Percentiles rank a stretch among this genome's conserved stretches.
These are phyloP conservation scores for Suillus brevipes DNA, from an alignment of 768 basidiomycete species.

Conservation along the genomic window DNA sequence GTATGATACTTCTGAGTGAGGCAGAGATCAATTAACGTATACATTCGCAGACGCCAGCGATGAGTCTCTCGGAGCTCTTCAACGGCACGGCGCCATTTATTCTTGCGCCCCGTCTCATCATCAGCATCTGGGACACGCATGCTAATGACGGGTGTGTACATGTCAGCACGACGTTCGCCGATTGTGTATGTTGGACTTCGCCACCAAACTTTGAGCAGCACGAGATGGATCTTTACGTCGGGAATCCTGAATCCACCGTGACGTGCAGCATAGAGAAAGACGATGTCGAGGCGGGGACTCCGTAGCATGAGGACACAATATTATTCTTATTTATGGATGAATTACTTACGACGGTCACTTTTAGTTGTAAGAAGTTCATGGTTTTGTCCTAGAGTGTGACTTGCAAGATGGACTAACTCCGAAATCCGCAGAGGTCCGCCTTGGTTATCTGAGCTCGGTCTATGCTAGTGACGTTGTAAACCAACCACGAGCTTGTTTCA, in stretches of 20 bases:
- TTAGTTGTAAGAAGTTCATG: neutral
- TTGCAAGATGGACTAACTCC: neutral
- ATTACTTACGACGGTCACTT: neutral
- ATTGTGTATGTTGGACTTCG: conserved; percentile 6
- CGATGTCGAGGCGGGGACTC: neutral
- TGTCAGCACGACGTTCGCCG: neutral
- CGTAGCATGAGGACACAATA: neutral
- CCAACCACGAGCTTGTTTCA: neutral
- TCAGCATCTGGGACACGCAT: conserved; percentile 6
- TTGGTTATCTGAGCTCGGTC: neutral
- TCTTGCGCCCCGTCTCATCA: conserved; percentile 4
- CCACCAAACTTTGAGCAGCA: neutral
- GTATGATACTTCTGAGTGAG: neutral
- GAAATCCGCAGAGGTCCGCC: neutral
- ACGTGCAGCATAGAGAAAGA: neutral
- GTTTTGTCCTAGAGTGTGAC: neutral
- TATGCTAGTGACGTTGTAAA: neutral
- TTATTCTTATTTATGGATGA: neutral
- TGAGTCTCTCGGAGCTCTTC: conserved; percentile 1
- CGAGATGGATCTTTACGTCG: neutral
- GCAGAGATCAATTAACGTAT: neutral
- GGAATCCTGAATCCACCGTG: neutral
- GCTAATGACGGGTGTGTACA: neutral
- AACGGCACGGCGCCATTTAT: neutral
- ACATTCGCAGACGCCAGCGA: neutral